Base-by-base conservation (phyloP, 352 stramenopile genomes). In the Phytopythium montanum region DNA sequence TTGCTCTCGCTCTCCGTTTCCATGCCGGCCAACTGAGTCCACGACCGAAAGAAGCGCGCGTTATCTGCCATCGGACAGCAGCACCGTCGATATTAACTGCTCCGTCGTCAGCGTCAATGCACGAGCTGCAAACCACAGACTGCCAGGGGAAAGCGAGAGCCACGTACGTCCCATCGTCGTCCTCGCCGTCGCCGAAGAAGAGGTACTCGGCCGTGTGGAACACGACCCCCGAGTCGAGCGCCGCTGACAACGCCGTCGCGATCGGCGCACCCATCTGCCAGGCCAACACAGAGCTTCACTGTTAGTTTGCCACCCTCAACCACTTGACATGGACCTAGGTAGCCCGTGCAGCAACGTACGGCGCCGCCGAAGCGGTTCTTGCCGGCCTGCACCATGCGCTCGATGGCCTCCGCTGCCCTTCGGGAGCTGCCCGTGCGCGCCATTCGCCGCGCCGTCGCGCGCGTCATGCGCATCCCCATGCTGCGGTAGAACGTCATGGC, bases 91-190 rank as follows among this genome's bases (percentile, higher is more conserved):
- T 72, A 87, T 90, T 90, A 90, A 85, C 81, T 90, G 70, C 73
- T 90, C 78, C 81, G 81, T 87, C 65, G 81, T 90, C 81, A 90
- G 81, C 70, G 62, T 33, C 45, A 52, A 33, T 52, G 45, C 25
- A 26, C 34, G 12, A 33, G 21, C 26, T 13, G 28, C 34, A 51
- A 53, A 31, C 59, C 10, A 60, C 21, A 29, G 57, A 52, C 26
- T 39, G 25, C 44, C 52, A 16, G 45, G 45, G 26, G 6, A 69
- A 59, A 46, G 41, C 45, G n/a, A 42, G n/a, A 33, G 50, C 34
- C 45, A 72, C 81, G 63, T 88, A 91, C 81, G 81, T 91, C 61
- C 81, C 81, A 69, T 91, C 81, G 66, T 91, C 81, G 64, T 91
- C 81, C 66, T 91, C 79, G 36, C 73, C 77, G 66, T 91, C 79